Percentiles rank a stretch among this genome's conserved stretches.
phyloP scores from a whole-genome alignment of 2,329 filamentous ascomycete species.

The Cryphonectria nitschkei region DNA sequence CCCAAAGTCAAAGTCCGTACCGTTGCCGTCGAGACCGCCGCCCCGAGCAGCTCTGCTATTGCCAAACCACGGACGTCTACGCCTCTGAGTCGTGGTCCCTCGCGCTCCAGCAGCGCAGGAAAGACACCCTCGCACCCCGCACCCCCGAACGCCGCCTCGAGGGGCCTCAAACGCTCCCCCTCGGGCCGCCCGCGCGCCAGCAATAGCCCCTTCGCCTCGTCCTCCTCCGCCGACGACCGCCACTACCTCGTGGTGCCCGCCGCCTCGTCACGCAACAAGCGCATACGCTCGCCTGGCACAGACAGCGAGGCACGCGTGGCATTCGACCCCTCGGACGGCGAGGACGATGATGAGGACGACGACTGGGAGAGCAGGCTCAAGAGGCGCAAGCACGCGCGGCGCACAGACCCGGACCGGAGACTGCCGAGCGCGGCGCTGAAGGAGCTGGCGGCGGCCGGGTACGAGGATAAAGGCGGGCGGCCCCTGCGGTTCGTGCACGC shows the following conservation, averaged over 20 bases:
- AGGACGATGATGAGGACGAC: constrained; percentile 56
- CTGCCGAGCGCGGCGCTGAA: constrained; percentile 45
- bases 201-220: constrained; percentile 27
- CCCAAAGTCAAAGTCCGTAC: constrained; percentile 28
- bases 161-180: constrained; percentile 10
- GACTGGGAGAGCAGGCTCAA: constrained; percentile 54
- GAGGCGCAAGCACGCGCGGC: constrained; percentile 46
- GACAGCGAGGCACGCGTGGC: constrained; percentile 46
- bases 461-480: constrained; percentile 44
- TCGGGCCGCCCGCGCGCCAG: constrained; percentile 20
- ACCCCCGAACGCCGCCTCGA: constrained; percentile 12
- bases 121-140: constrained; percentile 22
- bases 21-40: constrained; percentile 22
- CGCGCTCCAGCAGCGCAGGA: constrained; percentile 14
- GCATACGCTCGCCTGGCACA: constrained; percentile 47
- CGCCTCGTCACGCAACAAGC: constrained; percentile 15
- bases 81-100: constrained; percentile 14
- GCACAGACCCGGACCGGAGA: constrained; percentile 51
- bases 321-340: constrained; percentile 55
- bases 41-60: not conserved
- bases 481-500: constrained; percentile 60
- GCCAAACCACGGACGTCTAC: constrained; percentile 24
- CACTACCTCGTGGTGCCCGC: constrained; percentile 23
- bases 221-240: constrained; percentile 25
- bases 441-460: constrained; percentile 24